Evolutionary conservation across 495 filamentous ascomycete species (phyloP).

Genomic region (Penicillium subrubescens): DNA sequence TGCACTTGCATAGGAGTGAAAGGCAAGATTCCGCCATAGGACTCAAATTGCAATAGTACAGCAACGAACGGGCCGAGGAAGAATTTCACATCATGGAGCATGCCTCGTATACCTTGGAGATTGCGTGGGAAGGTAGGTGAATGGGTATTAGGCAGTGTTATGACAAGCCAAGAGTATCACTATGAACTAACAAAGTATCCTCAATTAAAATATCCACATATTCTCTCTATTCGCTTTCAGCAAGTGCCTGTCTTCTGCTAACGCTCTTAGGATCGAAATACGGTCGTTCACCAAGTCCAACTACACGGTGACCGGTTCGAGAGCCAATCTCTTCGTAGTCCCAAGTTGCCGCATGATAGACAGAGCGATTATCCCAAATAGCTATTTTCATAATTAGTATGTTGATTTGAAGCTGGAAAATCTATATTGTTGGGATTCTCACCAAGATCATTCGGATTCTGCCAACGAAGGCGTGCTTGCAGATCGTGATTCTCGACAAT

Average conservation of each 20-base stretch:
- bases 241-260: slow-evolving; percentile 48
- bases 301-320: slow-evolving; percentile 61
- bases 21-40: no score
- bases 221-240: not conserved
- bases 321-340: slow-evolving; percentile 64
- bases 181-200: not conserved
- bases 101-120: no score
- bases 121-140: no score
- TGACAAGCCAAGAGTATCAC: no score
- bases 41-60: no score
- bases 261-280: slow-evolving; percentile 59
- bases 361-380: slow-evolving; percentile 79
- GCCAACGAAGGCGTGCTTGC: slow-evolving; percentile 72
- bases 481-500: slow-evolving; percentile 79
- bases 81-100: no score
- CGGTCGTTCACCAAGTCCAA: slow-evolving; percentile 69
- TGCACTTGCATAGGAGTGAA: no score
- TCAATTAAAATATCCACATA: not conserved
- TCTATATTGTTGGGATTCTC: not conserved
- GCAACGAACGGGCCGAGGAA: no score
- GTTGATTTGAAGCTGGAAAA: not conserved
- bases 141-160: no score
- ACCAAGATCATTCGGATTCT: slow-evolving; percentile 58
- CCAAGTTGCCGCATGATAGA: slow-evolving; percentile 70
- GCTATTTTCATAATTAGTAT: slow-evolving; percentile 37